Evolutionary conservation across 495 filamentous ascomycete species (phyloP), one percentile per base, ranked within the genome.

Genomic region (Parathielavia hyrcaniae): DNA sequence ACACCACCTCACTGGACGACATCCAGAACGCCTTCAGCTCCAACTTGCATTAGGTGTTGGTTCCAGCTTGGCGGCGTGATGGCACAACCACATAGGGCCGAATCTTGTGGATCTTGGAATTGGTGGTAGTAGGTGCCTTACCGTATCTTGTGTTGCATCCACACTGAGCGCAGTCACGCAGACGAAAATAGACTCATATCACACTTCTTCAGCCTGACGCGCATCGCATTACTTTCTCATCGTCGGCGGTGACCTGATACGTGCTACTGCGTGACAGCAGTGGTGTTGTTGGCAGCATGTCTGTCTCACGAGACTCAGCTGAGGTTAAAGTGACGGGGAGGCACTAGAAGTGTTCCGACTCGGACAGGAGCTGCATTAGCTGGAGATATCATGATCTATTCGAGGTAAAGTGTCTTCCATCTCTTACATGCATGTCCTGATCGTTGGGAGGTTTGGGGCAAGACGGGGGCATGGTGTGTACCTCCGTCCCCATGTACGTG

Each of bases 401-500:
- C 2, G 26, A 30, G 26, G 6, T 6, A 30, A 30, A 30, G 26
- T n/a, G n/a, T n/a, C n/a, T n/a, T n/a, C n/a, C n/a, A n/a, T n/a
- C n/a, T n/a, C n/a, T n/a, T n/a, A n/a, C n/a, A n/a, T 52, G 49
- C 49, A 52, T 52, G 20, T 52, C 19, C 32, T 52, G 49, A 52
- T 52, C 49, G 36, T 22, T 22, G 41, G 20, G 20, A 44, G 19
- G 41, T 17, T n/a, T 43, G 20, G 16, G n/a, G 23, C 7, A 32
- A 5, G 1, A 17, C 23, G n/a, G 14, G 16, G 6, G 34, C 9
- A 34, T 32, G 22, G 26, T 0, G 30, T 43, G n/a, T 17, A 3
- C 40, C 5, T 39, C 6, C 3, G 14, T 39, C 5, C n/a, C n/a
- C n/a, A n/a, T n/a, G n/a, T n/a, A n/a, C 11, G 3, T 39, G 22